Evolutionary conservation across 1,284 basidiomycete species (phyloP), one percentile per base, ranked within the genome.

Genomic region (Psilocybe mexicana): DNA sequence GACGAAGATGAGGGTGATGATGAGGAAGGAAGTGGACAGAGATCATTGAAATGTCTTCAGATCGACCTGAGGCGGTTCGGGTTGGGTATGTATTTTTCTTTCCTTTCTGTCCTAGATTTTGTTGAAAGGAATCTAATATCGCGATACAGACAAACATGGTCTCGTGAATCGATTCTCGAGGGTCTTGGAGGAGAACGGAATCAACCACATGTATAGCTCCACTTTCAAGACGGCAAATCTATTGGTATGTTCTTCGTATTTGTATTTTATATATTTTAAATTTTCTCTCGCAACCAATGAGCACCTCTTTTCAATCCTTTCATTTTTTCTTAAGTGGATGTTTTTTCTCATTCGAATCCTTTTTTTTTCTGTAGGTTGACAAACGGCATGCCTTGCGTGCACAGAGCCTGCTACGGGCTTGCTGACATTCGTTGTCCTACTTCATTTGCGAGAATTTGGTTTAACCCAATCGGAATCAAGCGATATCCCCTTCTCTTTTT

Each of bases 201-300:
- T 92, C 70, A 87, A 90, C 70, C 91, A 92, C 72, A 89, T 92
- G 81, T 93, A 93, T 67, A 89, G 87, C 60, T 92, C 89, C 46
- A 92, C 91, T 10, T 89, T 86, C 67, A 90, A 92, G 72, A 92
- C 91, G 12, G 92, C 91, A 52, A 93, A 93, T 70, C 74, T 93
- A 35, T 77, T 93, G 64, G 90, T 90, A 55, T 52, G 77, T 65
- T 52, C 58, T 33, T 45, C 43, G 51, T 28, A 33, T 35, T 51
- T 23, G 30, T 33, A 30, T 23, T 42, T 54, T 52, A 23, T 30
- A 43, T 6, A 8, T 35, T 59, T 11, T 14, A 24, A 54, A 80
- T 79, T 78, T 80, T 59, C 75, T 79, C 24, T 46, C 25, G 12
- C 4, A 11, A 18, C 18, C 18, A 0, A 18, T 18, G 18, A 18